These are phyloP conservation scores for Rhizopus sp. DNA, from an alignment of 371 early-diverging fungal genomes.

Conservation along the genomic window DNA sequence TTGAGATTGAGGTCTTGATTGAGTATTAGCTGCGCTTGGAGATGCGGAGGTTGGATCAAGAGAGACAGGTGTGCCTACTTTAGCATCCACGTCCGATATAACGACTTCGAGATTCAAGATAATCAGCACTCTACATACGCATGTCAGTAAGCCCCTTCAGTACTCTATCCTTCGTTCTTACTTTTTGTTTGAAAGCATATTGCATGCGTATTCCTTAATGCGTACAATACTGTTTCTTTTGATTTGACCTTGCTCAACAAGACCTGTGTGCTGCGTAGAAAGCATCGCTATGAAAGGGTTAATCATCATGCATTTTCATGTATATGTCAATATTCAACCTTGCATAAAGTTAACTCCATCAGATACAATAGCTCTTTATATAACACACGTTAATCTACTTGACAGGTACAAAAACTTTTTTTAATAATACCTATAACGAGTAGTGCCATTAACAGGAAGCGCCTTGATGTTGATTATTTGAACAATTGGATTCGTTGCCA, in stretches of 20 bases:
- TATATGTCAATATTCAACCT: constrained; percentile 38
- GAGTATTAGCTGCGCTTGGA: constrained; percentile 21
- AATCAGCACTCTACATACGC: constrained; percentile 52
- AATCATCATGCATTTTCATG: not conserved
- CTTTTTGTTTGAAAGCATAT: constrained; percentile 57
- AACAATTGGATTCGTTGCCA: constrained; percentile 41
- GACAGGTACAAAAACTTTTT: constrained; percentile 3
- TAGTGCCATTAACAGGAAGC: constrained; percentile 30
- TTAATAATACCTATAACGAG: constrained; percentile 56
- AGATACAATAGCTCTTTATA: constrained; percentile 63
- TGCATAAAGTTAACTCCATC: constrained; percentile 72
- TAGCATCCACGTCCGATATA: constrained; percentile 29
- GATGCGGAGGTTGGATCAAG: constrained; percentile 23
- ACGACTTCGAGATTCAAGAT: constrained; percentile 54
- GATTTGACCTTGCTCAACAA: constrained; percentile 52
- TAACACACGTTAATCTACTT: not conserved
- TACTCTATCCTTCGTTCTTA: constrained; percentile 28
- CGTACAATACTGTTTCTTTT: constrained; percentile 54
- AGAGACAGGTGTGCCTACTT: constrained; percentile 48
- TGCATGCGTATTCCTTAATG: constrained; percentile 54
- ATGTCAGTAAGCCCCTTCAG: not conserved
- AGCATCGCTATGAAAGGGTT: constrained; percentile 58
- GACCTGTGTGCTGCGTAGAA: constrained; percentile 51
- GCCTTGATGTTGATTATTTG: constrained; percentile 71
- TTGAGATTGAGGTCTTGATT: constrained; percentile 1